Conservation (phyloP, 768 basidiomycete genomes). For the Tylopilus subfusipes region DNA sequence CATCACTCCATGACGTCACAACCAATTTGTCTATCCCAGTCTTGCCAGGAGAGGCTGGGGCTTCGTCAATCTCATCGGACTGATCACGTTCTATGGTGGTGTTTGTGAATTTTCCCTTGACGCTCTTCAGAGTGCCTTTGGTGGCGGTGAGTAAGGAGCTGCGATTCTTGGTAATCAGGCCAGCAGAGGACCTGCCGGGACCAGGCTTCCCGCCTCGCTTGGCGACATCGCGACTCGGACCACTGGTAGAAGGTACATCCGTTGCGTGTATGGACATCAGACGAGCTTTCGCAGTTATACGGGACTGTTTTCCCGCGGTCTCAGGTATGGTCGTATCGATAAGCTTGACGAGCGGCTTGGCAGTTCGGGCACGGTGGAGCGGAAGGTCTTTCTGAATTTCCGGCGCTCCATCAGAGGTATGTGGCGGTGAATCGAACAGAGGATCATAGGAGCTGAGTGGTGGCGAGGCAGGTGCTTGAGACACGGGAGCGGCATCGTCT, state of each 20-base stretch:
- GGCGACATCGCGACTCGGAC: constrained; percentile 2
- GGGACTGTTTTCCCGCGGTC: constrained; percentile 30
- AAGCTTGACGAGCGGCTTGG: constrained; percentile 54
- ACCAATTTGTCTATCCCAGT: constrained; percentile 5
- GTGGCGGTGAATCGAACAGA: constrained; percentile 29
- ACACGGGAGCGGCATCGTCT: not conserved
- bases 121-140: constrained; percentile 49
- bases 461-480: constrained; percentile 12
- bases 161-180: constrained; percentile 37
- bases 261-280: constrained; percentile 28
- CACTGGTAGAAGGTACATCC: constrained; percentile 10
- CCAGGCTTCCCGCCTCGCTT: constrained; percentile 38
- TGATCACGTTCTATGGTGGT: constrained; percentile 15
- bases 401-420: constrained; percentile 1
- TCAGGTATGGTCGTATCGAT: constrained; percentile 37
- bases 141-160: constrained; percentile 53
- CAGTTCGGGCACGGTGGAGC: constrained; percentile 44
- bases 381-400: constrained; percentile 21
- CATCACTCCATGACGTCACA: constrained; percentile 20
- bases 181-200: constrained; percentile 49
- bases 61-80: constrained; percentile 21
- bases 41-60: not conserved
- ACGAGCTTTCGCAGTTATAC: constrained; percentile 50
- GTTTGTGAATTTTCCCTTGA: constrained; percentile 42
- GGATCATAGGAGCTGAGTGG: constrained; percentile 17